Evolutionary conservation across 176 grass and related monocot species (phyloP), one percentile per base, ranked within the genome.

Genomic region (Juncus inflexus): DNA sequence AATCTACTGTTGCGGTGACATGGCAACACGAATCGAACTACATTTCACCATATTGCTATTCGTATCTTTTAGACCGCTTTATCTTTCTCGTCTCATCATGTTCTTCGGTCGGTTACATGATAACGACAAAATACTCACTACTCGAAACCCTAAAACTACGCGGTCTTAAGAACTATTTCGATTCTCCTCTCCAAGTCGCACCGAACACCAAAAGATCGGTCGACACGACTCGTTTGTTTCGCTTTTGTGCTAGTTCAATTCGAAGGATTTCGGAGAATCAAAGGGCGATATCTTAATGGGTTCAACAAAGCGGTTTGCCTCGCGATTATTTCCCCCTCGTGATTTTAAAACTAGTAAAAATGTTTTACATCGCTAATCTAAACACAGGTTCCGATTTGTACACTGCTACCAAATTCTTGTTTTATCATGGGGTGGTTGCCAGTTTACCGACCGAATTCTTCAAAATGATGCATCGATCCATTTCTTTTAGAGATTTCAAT

Each of bases 41-140:
- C 50, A 62, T 95, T 37, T 80, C 84, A 8, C 83, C 78, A 1
- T n/a, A 80, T 3, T 87, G 76, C 52, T 90, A 65, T 63, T 52
- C 87, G n/a, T 81, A 82, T 74, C 84, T 95, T 12, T 11, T 87
- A 3, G 84, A 87, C 15, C 77, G 55, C 60, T 81, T 95, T 72
- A 45, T 47, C 12, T 87, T 95, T 37, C 69, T 95, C 36, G 54
- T 76, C 61, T 76, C 76, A 3, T 78, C 78, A 0, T 60, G 64
- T 50, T 65, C 42, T 64, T 57, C 40, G 40, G 4, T 58, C 69
- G 13, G 73, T 8, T 55, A 61, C 60, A 40, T 83, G 19, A 68
- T 85, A 2, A 73, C 78, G 12, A 83, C 91, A 10, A 83, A 79
- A 83, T 81, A 60, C 75, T 47, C 81, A 12, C 76, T 95, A 47